Percentiles rank a stretch among this genome's conserved stretches.
phyloP scores from a whole-genome alignment of 78 protist genomes.

The Dictyostelium intermedium region DNA sequence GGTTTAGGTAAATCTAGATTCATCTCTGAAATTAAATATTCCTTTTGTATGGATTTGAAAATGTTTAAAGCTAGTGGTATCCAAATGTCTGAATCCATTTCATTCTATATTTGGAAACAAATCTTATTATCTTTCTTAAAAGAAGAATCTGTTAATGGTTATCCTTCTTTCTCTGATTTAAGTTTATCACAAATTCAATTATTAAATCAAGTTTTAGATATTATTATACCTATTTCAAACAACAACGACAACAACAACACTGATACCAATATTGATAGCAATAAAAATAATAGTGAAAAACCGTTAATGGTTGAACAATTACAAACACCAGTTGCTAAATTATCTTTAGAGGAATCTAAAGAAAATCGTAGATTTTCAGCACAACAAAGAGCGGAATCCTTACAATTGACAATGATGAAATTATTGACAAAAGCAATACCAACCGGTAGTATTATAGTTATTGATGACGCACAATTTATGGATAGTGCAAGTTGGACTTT shows the following conservation, averaged over 20 bases:
- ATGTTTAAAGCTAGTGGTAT: constrained; percentile 40
- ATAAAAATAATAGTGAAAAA: not conserved
- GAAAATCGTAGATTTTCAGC: constrained; percentile 31
- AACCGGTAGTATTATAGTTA: constrained; percentile 33
- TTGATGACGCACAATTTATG: constrained; percentile 84
- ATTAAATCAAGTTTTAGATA: constrained; percentile 34
- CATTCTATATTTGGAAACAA: constrained; percentile 62
- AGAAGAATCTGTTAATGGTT: not conserved
- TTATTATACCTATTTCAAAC: not conserved
- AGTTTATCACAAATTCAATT: constrained; percentile 12
- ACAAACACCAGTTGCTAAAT: not conserved
- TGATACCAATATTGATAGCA: not conserved
- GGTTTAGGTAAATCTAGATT: constrained; percentile 74
- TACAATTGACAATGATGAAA: constrained; percentile 50
- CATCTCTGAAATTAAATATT: constrained; percentile 49
- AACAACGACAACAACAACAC: no score
- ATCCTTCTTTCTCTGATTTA: not conserved
- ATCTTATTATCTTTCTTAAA: not conserved
- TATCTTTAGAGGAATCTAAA: not conserved
- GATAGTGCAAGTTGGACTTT: constrained; percentile 77
- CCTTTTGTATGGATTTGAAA: constrained; percentile 20
- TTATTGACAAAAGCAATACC: constrained; percentile 28
- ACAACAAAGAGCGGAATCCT: constrained; percentile 50
- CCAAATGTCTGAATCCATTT: constrained; percentile 55
- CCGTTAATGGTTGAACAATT: not conserved